Evolutionary conservation across 306 rosid genomes (phyloP).

Genomic region (Sicyos edulis): DNA sequence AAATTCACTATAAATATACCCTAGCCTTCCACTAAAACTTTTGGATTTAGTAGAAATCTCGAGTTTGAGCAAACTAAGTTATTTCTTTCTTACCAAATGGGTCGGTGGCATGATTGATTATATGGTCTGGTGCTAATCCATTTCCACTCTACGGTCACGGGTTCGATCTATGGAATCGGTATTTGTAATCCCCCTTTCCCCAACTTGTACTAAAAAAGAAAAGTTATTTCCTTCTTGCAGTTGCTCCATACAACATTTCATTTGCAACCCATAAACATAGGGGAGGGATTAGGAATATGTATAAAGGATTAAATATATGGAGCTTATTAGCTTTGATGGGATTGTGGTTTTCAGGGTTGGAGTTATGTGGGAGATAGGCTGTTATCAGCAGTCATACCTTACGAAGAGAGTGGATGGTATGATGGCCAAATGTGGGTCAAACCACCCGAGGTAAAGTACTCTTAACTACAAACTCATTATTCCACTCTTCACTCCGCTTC

Average conservation of each 20-base stretch:
- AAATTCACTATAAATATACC: background rate
- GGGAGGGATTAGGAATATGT: too few species aligned
- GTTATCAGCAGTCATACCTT: constrained; percentile 92
- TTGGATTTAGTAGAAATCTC: background rate
- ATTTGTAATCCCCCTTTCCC: too few species aligned
- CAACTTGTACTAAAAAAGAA: too few species aligned
- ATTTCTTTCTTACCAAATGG: too few species aligned
- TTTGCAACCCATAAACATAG: too few species aligned
- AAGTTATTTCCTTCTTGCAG: background rate
- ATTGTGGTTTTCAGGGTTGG: constrained; percentile 63
- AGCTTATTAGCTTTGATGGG: background rate
- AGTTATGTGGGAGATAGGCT: constrained; percentile 97
- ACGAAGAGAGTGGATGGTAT: constrained; percentile 98
- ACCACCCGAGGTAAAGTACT: constrained; percentile 81
- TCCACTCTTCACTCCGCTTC: constrained; percentile 12
- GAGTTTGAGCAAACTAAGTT: too few species aligned
- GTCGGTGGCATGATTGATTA: too few species aligned
- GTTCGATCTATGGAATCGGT: too few species aligned
- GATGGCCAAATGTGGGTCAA: constrained; percentile 99
- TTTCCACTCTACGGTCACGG: too few species aligned
- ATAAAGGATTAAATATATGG: too few species aligned
- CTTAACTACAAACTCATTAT: constrained; percentile 9
- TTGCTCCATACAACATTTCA: background rate
- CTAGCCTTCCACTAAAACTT: background rate
- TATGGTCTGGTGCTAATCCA: too few species aligned